A percentile compares a stretch with the other conserved stretches of the same genome.
These are phyloP conservation scores for Aureobasidium sp. DNA, from an alignment of 2,329 filamentous ascomycete genomes.

Conservation along the genomic window DNA sequence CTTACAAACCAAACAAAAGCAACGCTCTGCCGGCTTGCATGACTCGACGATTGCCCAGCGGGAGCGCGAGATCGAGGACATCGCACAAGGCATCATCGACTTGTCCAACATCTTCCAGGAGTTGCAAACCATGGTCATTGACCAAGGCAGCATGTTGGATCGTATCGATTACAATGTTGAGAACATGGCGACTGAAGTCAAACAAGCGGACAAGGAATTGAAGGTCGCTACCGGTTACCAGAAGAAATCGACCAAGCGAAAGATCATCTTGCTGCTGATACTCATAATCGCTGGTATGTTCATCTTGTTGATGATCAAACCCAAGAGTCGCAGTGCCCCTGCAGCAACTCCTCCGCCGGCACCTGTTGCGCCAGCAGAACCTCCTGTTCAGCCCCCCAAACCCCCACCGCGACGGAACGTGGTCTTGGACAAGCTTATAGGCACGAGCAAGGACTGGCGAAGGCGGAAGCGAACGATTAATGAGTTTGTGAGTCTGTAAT, in stretches of 20 bases:
- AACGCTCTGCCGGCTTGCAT: slow-evolving; percentile 56
- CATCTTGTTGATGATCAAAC: slow-evolving; percentile 74
- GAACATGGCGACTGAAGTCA: slow-evolving; percentile 86
- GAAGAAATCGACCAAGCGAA: slow-evolving; percentile 77
- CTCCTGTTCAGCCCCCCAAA: neutral
- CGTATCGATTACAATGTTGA: slow-evolving; percentile 79
- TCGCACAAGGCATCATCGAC: slow-evolving; percentile 96
- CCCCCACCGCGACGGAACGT: neutral
- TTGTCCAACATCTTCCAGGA: slow-evolving; percentile 95
- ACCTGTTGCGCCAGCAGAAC: neutral
- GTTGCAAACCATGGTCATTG: slow-evolving; percentile 75
- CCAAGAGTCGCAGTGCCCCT: slow-evolving; percentile 38
- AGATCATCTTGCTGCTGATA: slow-evolving; percentile 81
- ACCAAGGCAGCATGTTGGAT: slow-evolving; percentile 44
- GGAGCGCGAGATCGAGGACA: slow-evolving; percentile 94
- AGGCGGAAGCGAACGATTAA: neutral
- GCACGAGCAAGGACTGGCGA: slow-evolving; percentile 6
- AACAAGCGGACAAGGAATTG: slow-evolving; percentile 85
- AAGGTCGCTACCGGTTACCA: slow-evolving; percentile 84
- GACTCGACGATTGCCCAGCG: slow-evolving; percentile 82
- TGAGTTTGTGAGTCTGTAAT: neutral
- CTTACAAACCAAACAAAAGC: slow-evolving; percentile 61
- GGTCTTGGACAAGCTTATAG: neutral
- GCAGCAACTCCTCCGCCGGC: neutral
- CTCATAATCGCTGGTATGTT: slow-evolving; percentile 79